Percentiles rank a stretch among this genome's conserved stretches.
These are phyloP conservation scores for Dimocarpus longan DNA, from an alignment of 345 rosid genomes.

Conservation along the genomic window DNA sequence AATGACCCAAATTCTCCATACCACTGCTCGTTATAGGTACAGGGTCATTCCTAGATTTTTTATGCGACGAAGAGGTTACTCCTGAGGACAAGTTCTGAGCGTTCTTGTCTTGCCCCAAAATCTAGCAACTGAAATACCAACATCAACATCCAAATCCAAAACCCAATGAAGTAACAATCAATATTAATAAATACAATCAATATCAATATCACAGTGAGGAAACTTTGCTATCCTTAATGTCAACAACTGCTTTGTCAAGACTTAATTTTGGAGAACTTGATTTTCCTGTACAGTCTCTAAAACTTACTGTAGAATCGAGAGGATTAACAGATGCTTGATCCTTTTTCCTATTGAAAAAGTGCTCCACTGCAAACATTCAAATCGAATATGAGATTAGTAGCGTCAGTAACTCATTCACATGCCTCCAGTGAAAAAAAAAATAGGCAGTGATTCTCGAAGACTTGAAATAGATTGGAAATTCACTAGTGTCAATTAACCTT, in stretches of 20 bases:
- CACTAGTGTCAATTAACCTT: conserved; percentile 38
- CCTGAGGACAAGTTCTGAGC: conserved; percentile 32
- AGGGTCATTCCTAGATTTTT: conserved; percentile 41
- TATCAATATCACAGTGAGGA: neutral
- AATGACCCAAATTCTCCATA: conserved; percentile 36
- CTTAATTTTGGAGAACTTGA: conserved; percentile 9
- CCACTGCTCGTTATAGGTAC: conserved; percentile 27
- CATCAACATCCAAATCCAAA: neutral
- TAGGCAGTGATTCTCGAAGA: neutral
- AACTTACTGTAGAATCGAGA: conserved; percentile 19
- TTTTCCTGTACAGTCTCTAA: conserved; percentile 14
- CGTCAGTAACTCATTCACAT: neutral
- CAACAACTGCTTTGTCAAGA: conserved; percentile 10
- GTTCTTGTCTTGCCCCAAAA: conserved; percentile 83
- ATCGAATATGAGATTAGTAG: conserved; percentile 3
- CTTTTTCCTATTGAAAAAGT: conserved; percentile 43
- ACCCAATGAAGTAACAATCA: neutral
- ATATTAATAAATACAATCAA: neutral
- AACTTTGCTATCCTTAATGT: conserved; percentile 14
- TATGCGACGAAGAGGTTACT: conserved; percentile 26
- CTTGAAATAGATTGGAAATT: neutral
- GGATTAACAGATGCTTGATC: conserved; percentile 20
- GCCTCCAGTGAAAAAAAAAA: neutral
- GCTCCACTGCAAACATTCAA: conserved; percentile 41
- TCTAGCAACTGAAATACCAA: conserved; percentile 38